Evolutionary conservation across 768 basidiomycete genomes (phyloP), one percentile per base, ranked within the genome.

Genomic region (Auricularia cornea): DNA sequence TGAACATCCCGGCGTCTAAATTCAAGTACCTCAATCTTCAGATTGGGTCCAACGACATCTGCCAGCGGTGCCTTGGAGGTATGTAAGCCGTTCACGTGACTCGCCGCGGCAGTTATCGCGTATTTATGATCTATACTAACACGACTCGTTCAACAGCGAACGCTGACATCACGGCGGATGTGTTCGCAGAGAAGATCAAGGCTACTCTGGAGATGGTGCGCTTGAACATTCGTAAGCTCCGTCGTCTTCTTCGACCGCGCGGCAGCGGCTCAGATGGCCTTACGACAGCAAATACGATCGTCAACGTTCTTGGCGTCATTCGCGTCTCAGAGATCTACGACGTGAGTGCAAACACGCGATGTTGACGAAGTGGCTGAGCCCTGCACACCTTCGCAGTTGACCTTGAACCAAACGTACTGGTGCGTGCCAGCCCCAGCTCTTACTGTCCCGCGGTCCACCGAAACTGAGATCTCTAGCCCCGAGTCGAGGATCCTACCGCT

Each of bases 21-120:
- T 63, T 63, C 62, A 67, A 64, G 59, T 67, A 67, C 29, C 65
- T 67, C 65, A 67, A 61, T 48, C 62, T 67, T 35, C 66, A 67
- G 56, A 60, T 67, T 20, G 66, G 66, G 44, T 65, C 66, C 48
- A 67, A 67, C 33, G 66, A 67, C 26, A 65, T 67, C 4, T 67
- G 66, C 31, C 59, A 62, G 48, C 44, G 60, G 8, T 67, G 66
- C 54, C 31, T 60, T 18, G 61, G 29, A 10, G 6, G 28, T 31
- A 28, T 52, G 51, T 52, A n/a, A n/a, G n/a, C n/a, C n/a, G n/a
- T n/a, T n/a, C n/a, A n/a, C n/a, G n/a, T n/a, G n/a, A n/a, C n/a
- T n/a, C n/a, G n/a, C n/a, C n/a, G n/a, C n/a, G n/a, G n/a, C n/a
- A n/a, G n/a, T n/a, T n/a, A n/a, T n/a, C n/a, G n/a, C n/a, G n/a